phyloP scores from a whole-genome alignment of 768 basidiomycete genomes.

The Cystobasidiopsis lactophilus region DNA sequence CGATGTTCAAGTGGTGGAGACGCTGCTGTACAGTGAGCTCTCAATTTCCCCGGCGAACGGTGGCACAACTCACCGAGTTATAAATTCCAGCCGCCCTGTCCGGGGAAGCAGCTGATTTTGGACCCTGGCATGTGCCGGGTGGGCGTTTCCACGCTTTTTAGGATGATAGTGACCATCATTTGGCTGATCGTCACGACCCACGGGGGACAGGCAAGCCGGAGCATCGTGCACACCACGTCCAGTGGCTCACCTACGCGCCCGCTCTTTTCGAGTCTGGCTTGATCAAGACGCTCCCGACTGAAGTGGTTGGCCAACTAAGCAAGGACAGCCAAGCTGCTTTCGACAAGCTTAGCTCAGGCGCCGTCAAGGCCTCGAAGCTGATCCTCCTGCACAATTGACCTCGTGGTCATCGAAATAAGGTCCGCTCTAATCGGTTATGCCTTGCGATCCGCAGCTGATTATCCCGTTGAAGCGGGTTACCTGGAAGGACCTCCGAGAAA shows the following conservation, averaged over 20 bases:
- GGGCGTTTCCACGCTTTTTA: background rate
- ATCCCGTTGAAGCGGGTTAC: too few relatives aligned
- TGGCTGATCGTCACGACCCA: too few relatives aligned
- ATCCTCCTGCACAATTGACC: too few relatives aligned
- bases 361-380: background rate
- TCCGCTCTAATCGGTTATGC: too few relatives aligned
- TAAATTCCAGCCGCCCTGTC: background rate
- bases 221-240: background rate
- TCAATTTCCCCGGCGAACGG: background rate
- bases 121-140: background rate
- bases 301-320: background rate
- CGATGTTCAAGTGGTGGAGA: slow-evolving; percentile 4
- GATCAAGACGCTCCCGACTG: background rate
- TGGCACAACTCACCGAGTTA: too few relatives aligned
- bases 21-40: background rate
- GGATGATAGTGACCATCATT: too few relatives aligned
- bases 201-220: background rate
- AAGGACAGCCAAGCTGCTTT: background rate
- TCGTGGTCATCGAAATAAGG: too few relatives aligned
- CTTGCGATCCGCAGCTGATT: too few relatives aligned
- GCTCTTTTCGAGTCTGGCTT: background rate
- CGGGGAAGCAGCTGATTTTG: background rate
- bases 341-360: background rate
- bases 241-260: background rate
- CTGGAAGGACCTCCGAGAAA: too few relatives aligned